A percentile compares a stretch with the other conserved stretches of the same genome.
Evolutionary conservation across 495 filamentous ascomycete species (phyloP).

Genomic region (Penicillium canescens): DNA sequence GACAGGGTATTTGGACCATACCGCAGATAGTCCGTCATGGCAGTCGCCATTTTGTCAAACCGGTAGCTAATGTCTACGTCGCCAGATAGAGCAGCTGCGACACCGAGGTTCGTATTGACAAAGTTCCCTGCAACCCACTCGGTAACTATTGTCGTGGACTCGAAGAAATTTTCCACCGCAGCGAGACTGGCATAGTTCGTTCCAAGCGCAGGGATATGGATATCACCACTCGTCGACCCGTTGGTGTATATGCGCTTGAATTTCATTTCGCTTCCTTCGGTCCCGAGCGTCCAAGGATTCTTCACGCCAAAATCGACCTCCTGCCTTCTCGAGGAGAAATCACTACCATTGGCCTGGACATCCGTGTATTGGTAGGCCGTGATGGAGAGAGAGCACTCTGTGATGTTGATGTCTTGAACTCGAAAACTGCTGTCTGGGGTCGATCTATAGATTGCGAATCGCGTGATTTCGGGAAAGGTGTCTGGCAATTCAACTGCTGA

Average conservation of each 20-base stretch:
- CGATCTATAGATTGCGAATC: constrained; percentile 18
- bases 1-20: constrained; percentile 12
- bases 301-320: constrained; percentile 15
- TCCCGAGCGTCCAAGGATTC: constrained; percentile 10
- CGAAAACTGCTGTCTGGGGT: constrained; percentile 3
- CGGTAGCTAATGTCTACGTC: constrained; percentile 11
- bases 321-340: constrained; percentile 11
- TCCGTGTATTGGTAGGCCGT: constrained; percentile 12
- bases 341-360: constrained; percentile 12
- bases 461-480: constrained; percentile 14
- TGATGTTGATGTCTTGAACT: constrained; percentile 13
- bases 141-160: constrained; percentile 8
- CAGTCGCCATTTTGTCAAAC: constrained; percentile 16
- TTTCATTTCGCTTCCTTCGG: background rate
- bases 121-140: constrained; percentile 15
- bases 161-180: constrained; percentile 10
- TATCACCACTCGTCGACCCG: background rate
- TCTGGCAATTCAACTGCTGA: background rate
- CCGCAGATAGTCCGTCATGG: constrained; percentile 18
- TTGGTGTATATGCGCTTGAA: background rate
- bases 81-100: constrained; percentile 10
- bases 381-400: constrained; percentile 17
- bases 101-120: constrained; percentile 10
- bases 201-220: background rate
- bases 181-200: background rate